Percentiles rank a stretch among this genome's conserved stretches.
phyloP scores from a whole-genome alignment of 2,329 filamentous ascomycete species.

The Fusarium equiseti region DNA sequence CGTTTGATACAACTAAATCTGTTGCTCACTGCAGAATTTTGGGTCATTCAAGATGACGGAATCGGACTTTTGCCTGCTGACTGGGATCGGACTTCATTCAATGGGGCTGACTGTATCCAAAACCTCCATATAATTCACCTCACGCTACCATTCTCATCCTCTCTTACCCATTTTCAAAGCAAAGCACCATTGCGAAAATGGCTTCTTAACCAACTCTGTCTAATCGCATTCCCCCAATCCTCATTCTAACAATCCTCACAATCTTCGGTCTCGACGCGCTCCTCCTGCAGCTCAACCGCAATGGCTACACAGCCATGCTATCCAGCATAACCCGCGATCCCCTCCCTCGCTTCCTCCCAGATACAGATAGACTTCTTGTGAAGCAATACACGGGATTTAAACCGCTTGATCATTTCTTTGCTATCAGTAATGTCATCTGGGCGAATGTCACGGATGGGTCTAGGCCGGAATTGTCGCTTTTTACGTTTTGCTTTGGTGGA shows the following conservation, averaged over 20 bases:
- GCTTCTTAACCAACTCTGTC: slow-evolving; percentile 10
- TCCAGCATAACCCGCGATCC: slow-evolving; percentile 29
- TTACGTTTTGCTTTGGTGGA: slow-evolving; percentile 39
- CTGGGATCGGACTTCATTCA: background rate
- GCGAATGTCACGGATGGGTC: slow-evolving; percentile 42
- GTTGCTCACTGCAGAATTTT: background rate
- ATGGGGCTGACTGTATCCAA: slow-evolving; percentile 14
- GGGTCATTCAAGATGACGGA: background rate
- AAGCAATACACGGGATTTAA: slow-evolving; percentile 36
- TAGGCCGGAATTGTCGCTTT: slow-evolving; percentile 39
- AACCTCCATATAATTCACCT: background rate
- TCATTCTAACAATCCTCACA: slow-evolving; percentile 28
- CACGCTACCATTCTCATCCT: too few relatives aligned
- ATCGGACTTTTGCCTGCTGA: background rate
- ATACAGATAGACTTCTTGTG: slow-evolving; percentile 34
- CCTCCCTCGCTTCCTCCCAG: slow-evolving; percentile 38
- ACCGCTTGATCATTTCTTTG: slow-evolving; percentile 34
- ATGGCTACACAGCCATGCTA: slow-evolving; percentile 33
- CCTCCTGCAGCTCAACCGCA: slow-evolving; percentile 41
- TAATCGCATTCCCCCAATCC: slow-evolving; percentile 27
- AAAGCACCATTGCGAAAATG: background rate
- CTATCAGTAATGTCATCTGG: slow-evolving; percentile 41
- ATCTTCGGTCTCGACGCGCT: slow-evolving; percentile 42
- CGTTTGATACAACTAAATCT: background rate
- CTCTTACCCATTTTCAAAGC: too few relatives aligned